Conservation (phyloP, 345 rosid genomes). For the Pistacia integerrima region DNA sequence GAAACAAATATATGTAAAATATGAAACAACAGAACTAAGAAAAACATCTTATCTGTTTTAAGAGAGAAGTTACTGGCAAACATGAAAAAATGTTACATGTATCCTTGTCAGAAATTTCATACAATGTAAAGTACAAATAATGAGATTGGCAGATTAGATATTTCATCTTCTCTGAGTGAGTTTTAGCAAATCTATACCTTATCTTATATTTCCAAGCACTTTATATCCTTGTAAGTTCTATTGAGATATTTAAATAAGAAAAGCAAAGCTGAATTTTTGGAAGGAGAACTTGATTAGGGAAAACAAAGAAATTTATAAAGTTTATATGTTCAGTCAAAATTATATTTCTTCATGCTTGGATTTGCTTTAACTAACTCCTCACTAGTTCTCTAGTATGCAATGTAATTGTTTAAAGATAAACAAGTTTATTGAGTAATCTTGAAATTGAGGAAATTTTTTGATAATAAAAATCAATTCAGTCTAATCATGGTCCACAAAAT, state of each 20-base stretch:
- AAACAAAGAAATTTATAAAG: neutral
- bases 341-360: neutral
- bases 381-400: neutral
- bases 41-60: neutral
- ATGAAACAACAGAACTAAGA: neutral
- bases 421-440: neutral
- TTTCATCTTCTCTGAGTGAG: neutral
- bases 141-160: neutral
- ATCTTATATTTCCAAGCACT: neutral
- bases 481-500: neutral
- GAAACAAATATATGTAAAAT: constrained; percentile 7
- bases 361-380: neutral
- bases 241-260: neutral
- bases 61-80: neutral
- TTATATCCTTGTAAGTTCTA: neutral
- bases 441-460: neutral
- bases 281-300: neutral
- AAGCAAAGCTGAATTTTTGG: neutral
- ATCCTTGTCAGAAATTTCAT: neutral
- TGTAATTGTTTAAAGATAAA: neutral
- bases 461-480: neutral
- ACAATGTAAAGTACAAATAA: neutral
- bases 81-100: constrained; percentile 4
- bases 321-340: neutral
- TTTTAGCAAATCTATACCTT: neutral